Percentiles rank a stretch among this genome's conserved stretches.
These are phyloP conservation scores for Talaromyces trachyspermus DNA, from an alignment of 495 filamentous ascomycete species.

Conservation along the genomic window DNA sequence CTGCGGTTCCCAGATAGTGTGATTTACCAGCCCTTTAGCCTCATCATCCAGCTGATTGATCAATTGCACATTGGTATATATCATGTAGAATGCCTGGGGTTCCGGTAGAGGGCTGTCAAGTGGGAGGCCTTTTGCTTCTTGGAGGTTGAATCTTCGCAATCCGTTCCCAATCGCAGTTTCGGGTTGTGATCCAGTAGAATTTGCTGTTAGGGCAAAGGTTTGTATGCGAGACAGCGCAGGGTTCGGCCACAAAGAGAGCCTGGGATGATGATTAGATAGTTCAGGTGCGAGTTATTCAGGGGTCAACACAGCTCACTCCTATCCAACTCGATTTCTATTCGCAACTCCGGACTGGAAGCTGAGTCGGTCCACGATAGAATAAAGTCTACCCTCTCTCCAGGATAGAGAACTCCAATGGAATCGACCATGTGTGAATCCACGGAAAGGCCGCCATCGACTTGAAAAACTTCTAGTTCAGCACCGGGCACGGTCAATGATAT, in stretches of 20 bases:
- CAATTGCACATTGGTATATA: background rate
- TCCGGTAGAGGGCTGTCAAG: background rate
- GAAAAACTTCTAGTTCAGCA: constrained; percentile 22
- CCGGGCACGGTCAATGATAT: constrained; percentile 25
- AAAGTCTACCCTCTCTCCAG: constrained; percentile 44
- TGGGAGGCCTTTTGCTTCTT: background rate
- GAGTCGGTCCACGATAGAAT: constrained; percentile 13
- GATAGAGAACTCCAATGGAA: constrained; percentile 38
- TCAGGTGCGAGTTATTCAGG: background rate
- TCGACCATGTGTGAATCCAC: constrained; percentile 11
- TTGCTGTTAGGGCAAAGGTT: constrained; percentile 1
- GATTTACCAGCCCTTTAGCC: constrained; percentile 39
- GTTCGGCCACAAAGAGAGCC: constrained; percentile 42
- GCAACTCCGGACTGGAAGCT: constrained; percentile 15
- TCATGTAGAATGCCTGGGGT: background rate
- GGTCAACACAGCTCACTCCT: background rate
- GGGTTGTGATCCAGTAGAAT: background rate
- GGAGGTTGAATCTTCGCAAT: background rate
- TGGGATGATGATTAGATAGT: background rate
- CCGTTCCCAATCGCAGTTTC: background rate
- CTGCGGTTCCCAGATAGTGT: constrained; percentile 37
- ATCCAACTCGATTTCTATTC: constrained; percentile 34
- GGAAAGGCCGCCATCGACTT: constrained; percentile 35
- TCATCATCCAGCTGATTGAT: constrained; percentile 18
- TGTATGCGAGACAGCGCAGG: constrained; percentile 30